Conservation (phyloP, 495 filamentous ascomycete species). For the Thermothielavioides terrestris region DNA sequence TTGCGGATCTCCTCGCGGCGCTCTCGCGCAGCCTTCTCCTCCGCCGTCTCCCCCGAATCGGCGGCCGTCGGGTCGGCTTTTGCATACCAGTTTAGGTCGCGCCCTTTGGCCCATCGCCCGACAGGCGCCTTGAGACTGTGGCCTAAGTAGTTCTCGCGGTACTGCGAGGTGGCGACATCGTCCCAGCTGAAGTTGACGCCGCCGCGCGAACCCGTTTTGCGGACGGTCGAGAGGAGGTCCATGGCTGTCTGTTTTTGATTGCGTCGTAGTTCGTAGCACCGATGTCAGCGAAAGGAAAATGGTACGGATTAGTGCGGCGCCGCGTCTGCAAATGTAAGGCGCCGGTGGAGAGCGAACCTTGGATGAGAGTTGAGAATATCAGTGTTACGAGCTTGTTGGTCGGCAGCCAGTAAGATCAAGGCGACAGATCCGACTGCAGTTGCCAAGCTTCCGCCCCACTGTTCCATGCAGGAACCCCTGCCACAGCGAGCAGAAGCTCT, state of each 20-base stretch:
- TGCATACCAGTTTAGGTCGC: slow-evolving; percentile 83
- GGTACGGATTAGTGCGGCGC: no score
- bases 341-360: not conserved
- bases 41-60: slow-evolving; percentile 46
- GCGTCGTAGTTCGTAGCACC: not conserved
- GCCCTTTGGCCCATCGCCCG: slow-evolving; percentile 89
- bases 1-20: slow-evolving; percentile 69
- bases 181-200: slow-evolving; percentile 96
- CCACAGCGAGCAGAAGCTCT: no score
- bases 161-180: slow-evolving; percentile 74
- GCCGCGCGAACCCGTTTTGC: slow-evolving; percentile 89
- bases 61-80: slow-evolving; percentile 49
- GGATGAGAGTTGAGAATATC: not conserved
- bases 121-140: slow-evolving; percentile 95
- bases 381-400: no score
- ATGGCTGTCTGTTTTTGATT: slow-evolving; percentile 38
- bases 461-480: no score
- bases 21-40: slow-evolving; percentile 52
- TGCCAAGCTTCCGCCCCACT: not conserved
- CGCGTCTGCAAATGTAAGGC: no score
- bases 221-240: slow-evolving; percentile 88
- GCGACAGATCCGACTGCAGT: not conserved
- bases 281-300: no score
- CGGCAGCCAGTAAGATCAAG: not conserved
- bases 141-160: slow-evolving; percentile 96